Conservation (phyloP, 2,329 filamentous ascomycete species). For the Penicillium sp. region DNA sequence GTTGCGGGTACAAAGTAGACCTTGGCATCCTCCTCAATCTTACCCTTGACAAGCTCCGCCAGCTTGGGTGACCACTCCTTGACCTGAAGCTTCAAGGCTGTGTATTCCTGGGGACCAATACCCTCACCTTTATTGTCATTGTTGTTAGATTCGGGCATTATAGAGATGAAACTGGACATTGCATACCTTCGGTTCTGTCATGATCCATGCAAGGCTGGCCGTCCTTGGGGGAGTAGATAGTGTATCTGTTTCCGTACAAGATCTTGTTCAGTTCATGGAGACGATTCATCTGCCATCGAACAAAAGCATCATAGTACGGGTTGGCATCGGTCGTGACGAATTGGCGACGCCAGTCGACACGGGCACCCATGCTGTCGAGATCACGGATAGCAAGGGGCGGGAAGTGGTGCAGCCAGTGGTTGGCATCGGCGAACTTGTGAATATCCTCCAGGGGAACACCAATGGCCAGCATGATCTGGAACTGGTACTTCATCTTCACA, state of each 20-base stretch:
- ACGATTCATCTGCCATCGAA: slow-evolving; percentile 96
- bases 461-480: slow-evolving; percentile 90
- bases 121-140: slow-evolving; percentile 65
- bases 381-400: slow-evolving; percentile 78
- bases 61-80: slow-evolving; percentile 85
- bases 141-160: background rate
- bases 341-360: slow-evolving; percentile 90
- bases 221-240: slow-evolving; percentile 89
- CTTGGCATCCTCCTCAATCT: slow-evolving; percentile 76
- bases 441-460: slow-evolving; percentile 89
- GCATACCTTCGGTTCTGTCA: slow-evolving; percentile 67
- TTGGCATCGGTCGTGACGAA: slow-evolving; percentile 97
- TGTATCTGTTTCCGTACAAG: slow-evolving; percentile 90
- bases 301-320: slow-evolving; percentile 93
- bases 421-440: slow-evolving; percentile 88
- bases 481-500: slow-evolving; percentile 93
- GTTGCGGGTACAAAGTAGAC: slow-evolving; percentile 93
- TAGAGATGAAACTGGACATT: background rate
- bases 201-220: slow-evolving; percentile 88
- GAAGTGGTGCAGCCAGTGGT: slow-evolving; percentile 91
- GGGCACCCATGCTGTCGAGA: slow-evolving; percentile 78
- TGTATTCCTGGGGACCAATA: slow-evolving; percentile 87
- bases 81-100: slow-evolving; percentile 86
- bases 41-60: slow-evolving; percentile 71
- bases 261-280: slow-evolving; percentile 89